These are phyloP conservation scores for Cymbidium sinense DNA, from an alignment of 106 monocot species.

Conservation along the genomic window DNA sequence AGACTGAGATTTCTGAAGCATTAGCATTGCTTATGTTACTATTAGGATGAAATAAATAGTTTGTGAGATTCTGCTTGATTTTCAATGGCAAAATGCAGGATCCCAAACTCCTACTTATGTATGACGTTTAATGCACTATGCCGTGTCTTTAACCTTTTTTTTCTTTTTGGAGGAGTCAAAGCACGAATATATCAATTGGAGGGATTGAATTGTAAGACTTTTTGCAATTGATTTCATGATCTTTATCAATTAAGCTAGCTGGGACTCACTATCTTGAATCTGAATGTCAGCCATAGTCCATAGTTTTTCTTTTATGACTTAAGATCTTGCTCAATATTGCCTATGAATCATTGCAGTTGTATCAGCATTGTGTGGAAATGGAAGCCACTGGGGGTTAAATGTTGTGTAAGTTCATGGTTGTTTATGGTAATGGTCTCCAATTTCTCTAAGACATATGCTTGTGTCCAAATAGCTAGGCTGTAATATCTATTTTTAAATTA, in stretches of 20 bases:
- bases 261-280: neutral
- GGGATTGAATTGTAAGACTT: too few relatives aligned
- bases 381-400: slow-evolving; percentile 49
- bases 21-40: neutral
- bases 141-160: neutral
- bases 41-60: neutral
- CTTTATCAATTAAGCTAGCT: too few relatives aligned
- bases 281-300: neutral
- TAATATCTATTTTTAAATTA: neutral
- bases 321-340: neutral
- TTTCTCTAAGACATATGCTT: neutral
- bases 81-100: neutral
- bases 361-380: slow-evolving; percentile 30
- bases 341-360: slow-evolving; percentile 11
- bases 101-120: neutral
- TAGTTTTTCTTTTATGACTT: neutral
- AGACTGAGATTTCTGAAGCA: neutral
- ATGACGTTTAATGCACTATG: neutral
- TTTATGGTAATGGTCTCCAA: slow-evolving; percentile 22
- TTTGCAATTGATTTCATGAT: too few relatives aligned
- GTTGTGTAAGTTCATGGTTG: slow-evolving; percentile 29
- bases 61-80: neutral
- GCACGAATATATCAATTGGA: neutral
- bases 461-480: neutral
- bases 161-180: neutral